phyloP scores from a whole-genome alignment of 352 stramenopile species.

The Phytopythium cucurbitacearum region DNA sequence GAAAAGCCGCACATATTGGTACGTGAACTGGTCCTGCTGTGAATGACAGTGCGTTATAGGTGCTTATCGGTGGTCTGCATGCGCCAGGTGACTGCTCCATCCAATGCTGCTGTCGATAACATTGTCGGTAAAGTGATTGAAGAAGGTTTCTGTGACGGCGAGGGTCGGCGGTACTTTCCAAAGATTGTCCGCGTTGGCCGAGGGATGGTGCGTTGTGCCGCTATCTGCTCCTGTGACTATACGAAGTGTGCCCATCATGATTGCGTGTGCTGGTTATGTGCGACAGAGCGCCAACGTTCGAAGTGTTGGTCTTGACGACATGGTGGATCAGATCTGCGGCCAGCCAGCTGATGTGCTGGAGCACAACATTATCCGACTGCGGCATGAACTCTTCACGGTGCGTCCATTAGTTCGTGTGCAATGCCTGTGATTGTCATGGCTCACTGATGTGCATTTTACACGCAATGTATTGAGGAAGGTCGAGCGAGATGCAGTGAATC shows the following conservation, averaged over 20 bases:
- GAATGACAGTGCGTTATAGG: not conserved
- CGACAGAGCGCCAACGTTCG: conserved; percentile 69
- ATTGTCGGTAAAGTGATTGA: conserved; percentile 96
- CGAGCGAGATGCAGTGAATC: conserved; percentile 57
- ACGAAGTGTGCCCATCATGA: not conserved
- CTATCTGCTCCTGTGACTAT: not conserved
- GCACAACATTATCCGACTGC: conserved; percentile 45
- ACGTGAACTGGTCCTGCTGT: conserved; percentile 3
- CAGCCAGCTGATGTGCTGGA: conserved; percentile 73
- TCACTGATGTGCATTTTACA: not conserved
- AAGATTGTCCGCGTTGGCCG: conserved; percentile 93
- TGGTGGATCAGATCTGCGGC: conserved; percentile 81
- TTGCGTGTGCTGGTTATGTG: not conserved
- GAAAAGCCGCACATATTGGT: conserved; percentile 92
- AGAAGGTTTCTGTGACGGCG: conserved; percentile 93
- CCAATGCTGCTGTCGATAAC: conserved; percentile 95
- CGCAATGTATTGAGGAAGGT: conserved; percentile 32
- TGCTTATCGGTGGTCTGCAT: not conserved
- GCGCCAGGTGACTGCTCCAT: conserved; percentile 83
- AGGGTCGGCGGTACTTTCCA: conserved; percentile 92
- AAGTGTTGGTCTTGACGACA: conserved; percentile 75
- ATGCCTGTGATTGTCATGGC: not conserved
- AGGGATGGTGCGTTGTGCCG: conserved; percentile 47
- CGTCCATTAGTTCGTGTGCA: conserved; percentile 9
- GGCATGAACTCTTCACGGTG: conserved; percentile 49